phyloP scores from a whole-genome alignment of 1,284 basidiomycete species.

The Rhodotorula sp. region DNA sequence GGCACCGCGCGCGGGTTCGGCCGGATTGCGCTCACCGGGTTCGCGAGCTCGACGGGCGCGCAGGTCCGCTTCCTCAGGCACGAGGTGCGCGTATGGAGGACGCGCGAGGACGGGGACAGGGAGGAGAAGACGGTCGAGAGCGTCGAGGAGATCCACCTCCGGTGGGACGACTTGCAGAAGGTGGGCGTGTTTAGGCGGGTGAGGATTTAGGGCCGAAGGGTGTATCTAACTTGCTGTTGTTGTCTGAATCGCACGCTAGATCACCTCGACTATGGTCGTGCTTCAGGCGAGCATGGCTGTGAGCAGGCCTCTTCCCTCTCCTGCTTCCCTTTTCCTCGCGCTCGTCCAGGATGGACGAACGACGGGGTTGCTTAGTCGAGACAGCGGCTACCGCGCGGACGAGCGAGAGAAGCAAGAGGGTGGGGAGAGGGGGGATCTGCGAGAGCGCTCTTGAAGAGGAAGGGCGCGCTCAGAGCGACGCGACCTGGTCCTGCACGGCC shows the following conservation, averaged over 20 bases:
- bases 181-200: slow-evolving; percentile 31
- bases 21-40: slow-evolving; percentile 34
- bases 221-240: background rate
- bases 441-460: no score
- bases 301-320: no score
- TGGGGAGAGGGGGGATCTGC: background rate
- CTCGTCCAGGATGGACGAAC: background rate
- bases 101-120: background rate
- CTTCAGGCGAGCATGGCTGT: no score
- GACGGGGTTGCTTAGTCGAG: slow-evolving; percentile 9
- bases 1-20: slow-evolving; percentile 22
- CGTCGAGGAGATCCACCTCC: slow-evolving; percentile 40
- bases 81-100: background rate
- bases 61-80: slow-evolving; percentile 22
- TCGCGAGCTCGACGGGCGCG: slow-evolving; percentile 23
- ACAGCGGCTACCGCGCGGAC: background rate
- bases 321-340: no score
- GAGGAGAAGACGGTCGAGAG: slow-evolving; percentile 8
- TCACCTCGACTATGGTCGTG: no score
- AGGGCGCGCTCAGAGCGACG: slow-evolving; percentile 14
- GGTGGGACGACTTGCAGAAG: slow-evolving; percentile 37
- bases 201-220: slow-evolving; percentile 4
- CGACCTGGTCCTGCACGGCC: slow-evolving; percentile 26
- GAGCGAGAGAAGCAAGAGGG: background rate
- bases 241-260: no score